Evolutionary conservation across 192 early-diverging fungal genomes (phyloP).

Genomic region (Neocallimastix lanati): DNA sequence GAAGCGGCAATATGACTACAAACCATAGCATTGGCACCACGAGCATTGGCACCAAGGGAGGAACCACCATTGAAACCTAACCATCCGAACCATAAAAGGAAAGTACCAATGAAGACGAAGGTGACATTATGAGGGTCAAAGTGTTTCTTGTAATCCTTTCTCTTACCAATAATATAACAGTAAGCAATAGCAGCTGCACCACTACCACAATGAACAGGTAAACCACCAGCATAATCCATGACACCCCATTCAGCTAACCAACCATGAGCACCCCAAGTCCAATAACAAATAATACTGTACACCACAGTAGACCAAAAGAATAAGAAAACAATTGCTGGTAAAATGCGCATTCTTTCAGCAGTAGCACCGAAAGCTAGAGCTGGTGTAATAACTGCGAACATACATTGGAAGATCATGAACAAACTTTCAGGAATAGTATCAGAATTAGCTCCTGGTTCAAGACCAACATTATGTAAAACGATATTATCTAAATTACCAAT

Average conservation of each 20-base stretch:
- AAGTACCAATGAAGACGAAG: conserved; percentile 3
- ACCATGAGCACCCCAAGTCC: conserved; percentile 4
- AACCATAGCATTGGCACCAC: conserved; percentile 4
- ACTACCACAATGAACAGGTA: conserved; percentile 3
- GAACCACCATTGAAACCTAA: conserved; percentile 6
- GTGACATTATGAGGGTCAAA: conserved; percentile 3
- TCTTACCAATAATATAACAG: conserved; percentile 1
- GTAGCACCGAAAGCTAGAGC: conserved; percentile 2
- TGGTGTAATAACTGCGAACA: conserved; percentile 5
- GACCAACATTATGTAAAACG: conserved; percentile 2
- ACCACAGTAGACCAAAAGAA: conserved; percentile 4
- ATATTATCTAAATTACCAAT: conserved; percentile 6
- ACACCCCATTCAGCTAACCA: conserved; percentile 5
- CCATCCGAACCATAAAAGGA: conserved; percentile 7
- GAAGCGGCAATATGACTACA: conserved; percentile 4
- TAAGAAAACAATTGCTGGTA: conserved; percentile 3
- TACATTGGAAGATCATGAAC: conserved; percentile 7
- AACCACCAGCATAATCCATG: conserved; percentile 5
- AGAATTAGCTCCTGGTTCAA: conserved; percentile 1
- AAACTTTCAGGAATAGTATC: conserved; percentile 4
- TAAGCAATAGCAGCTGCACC: conserved; percentile 5
- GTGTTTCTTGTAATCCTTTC: conserved; percentile 3
- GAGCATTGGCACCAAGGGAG: conserved; percentile 4
- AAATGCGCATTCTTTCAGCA: conserved; percentile 4
- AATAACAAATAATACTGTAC: conserved; percentile 4